Conservation (phyloP, 192 early-diverging fungal species). For the Gaertneriomyces sp. region DNA sequence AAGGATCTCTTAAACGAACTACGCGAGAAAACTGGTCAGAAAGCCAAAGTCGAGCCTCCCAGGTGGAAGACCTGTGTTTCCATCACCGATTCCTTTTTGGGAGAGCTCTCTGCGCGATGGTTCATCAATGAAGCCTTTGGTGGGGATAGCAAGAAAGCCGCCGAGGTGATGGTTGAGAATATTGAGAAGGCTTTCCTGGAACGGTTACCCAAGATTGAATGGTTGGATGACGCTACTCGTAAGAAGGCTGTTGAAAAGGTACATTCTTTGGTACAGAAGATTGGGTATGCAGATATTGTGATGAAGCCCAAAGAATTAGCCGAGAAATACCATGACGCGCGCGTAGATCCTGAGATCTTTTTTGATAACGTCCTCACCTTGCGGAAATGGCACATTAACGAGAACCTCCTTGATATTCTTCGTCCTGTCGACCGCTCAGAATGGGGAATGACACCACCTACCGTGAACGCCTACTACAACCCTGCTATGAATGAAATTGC, state of each 20-base stretch:
- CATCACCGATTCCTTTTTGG: constrained; percentile 13
- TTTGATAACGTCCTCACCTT: constrained; percentile 16
- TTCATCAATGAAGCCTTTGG: constrained; percentile 32
- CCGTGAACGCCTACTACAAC: constrained; percentile 40
- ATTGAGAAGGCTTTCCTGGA: constrained; percentile 27
- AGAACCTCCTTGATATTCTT: constrained; percentile 20
- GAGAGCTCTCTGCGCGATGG: constrained; percentile 28
- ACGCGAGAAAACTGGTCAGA: constrained; percentile 5
- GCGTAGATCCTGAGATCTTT: constrained; percentile 13
- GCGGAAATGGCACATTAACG: background rate
- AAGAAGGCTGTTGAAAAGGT: constrained; percentile 33
- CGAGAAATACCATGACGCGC: constrained; percentile 13
- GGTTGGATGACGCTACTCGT: constrained; percentile 32
- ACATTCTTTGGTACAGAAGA: constrained; percentile 21
- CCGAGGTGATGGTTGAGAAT: constrained; percentile 1
- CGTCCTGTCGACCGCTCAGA: constrained; percentile 20
- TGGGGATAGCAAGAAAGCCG: constrained; percentile 25
- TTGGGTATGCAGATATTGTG: constrained; percentile 32
- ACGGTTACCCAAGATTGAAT: constrained; percentile 28
- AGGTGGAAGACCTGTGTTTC: constrained; percentile 30
- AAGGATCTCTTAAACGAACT: constrained; percentile 6
- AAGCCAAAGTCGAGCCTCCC: constrained; percentile 23
- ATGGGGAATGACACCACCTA: constrained; percentile 33
- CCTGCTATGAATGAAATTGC: constrained; percentile 35
- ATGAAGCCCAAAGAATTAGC: constrained; percentile 24